Percentiles rank a stretch among this genome's conserved stretches.
Conservation (phyloP, 257 asterid species). For the Primulina eburnea region DNA sequence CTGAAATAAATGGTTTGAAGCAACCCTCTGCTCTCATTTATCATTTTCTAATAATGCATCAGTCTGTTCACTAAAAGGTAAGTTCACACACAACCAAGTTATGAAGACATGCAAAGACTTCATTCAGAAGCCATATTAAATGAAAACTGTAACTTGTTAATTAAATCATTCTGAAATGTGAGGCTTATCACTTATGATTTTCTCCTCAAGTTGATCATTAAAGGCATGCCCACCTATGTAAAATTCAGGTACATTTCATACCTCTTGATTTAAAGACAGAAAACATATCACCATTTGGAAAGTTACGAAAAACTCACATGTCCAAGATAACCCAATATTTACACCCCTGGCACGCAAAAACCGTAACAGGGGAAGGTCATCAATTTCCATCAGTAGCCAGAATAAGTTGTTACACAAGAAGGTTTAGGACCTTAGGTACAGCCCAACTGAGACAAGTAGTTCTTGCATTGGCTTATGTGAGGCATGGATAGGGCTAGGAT, state of each 20-base stretch:
- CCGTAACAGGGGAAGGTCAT: too few relatives aligned
- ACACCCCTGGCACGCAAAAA: too few relatives aligned
- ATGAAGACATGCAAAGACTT: background rate
- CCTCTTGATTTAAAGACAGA: too few relatives aligned
- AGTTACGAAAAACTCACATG: too few relatives aligned
- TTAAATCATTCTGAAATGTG: slow-evolving; percentile 6
- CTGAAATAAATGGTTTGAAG: slow-evolving; percentile 13
- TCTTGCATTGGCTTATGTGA: background rate
- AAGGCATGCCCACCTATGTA: background rate
- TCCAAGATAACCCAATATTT: too few relatives aligned
- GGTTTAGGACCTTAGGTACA: background rate
- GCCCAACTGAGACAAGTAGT: background rate
- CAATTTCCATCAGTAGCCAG: too few relatives aligned
- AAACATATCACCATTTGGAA: too few relatives aligned
- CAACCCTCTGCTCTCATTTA: background rate
- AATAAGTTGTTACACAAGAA: too few relatives aligned
- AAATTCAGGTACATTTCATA: too few relatives aligned
- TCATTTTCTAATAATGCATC: background rate
- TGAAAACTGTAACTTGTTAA: slow-evolving; percentile 9
- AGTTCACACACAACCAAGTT: background rate
- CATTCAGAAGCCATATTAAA: background rate
- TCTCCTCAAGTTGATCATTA: slow-evolving; percentile 1
- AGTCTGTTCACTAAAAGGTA: slow-evolving; percentile 6
- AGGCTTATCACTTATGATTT: slow-evolving; percentile 10
- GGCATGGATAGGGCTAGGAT: background rate